A percentile compares a stretch with the other conserved stretches of the same genome.
phyloP scores from a whole-genome alignment of 148 eudicot species.

The Pouteria glomerata region DNA sequence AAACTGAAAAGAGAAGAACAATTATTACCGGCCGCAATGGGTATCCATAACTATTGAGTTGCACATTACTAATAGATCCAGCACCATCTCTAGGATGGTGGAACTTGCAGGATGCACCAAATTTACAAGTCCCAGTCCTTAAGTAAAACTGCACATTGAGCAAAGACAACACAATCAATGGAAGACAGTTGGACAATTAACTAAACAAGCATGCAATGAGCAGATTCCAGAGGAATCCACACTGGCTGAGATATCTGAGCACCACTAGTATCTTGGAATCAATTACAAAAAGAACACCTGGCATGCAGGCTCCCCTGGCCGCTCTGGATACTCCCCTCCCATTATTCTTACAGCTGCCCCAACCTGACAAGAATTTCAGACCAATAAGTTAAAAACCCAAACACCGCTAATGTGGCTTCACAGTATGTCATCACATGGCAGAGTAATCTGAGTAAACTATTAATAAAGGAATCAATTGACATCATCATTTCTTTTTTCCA shows the following conservation, averaged over 20 bases:
- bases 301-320: constrained; percentile 71
- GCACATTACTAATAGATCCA: constrained; percentile 60
- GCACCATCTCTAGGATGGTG: constrained; percentile 82
- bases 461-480: neutral
- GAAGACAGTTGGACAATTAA: neutral
- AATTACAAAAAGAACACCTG: constrained; percentile 44
- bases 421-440: neutral
- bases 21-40: constrained; percentile 73
- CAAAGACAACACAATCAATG: constrained; percentile 13
- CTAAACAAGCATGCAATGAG: neutral
- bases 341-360: constrained; percentile 44
- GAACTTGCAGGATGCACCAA: constrained; percentile 86
- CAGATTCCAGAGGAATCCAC: neutral
- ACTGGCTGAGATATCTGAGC: neutral
- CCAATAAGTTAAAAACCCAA: constrained; percentile 1
- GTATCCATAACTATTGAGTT: constrained; percentile 70
- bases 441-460: neutral
- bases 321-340: constrained; percentile 66
- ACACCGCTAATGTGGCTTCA: too few species aligned
- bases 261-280: neutral
- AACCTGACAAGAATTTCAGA: constrained; percentile 32
- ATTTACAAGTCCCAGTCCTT: constrained; percentile 94
- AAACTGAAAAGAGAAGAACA: constrained; percentile 2
- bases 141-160: constrained; percentile 63
- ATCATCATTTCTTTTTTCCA: neutral